Conservation (phyloP, 495 filamentous ascomycete species). For the Neurospora sublineolata region DNA sequence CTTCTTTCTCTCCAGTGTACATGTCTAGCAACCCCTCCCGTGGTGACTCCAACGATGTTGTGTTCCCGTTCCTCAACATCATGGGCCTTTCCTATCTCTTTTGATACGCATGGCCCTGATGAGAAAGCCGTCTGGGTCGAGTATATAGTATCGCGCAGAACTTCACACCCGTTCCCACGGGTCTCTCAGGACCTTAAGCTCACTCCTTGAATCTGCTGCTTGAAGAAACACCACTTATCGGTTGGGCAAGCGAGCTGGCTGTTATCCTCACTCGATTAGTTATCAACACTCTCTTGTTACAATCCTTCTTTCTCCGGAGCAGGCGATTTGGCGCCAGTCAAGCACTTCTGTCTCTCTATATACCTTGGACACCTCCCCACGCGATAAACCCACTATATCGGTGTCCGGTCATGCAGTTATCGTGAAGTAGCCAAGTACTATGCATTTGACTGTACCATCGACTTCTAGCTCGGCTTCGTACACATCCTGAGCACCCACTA, state of each 20-base stretch:
- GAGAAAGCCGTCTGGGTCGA: neutral
- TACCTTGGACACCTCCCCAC: neutral
- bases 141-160: constrained; percentile 16
- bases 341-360: neutral
- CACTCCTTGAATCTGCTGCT: neutral
- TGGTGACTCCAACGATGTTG: constrained; percentile 7
- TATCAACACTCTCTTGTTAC: neutral
- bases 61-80: constrained; percentile 11
- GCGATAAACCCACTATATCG: neutral
- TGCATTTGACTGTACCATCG: constrained; percentile 8
- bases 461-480: neutral
- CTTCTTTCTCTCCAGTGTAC: neutral
- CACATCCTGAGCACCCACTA: neutral
- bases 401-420: neutral
- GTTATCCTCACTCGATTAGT: neutral
- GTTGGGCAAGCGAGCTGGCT: neutral
- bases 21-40: neutral
- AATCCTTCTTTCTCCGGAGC: neutral
- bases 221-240: neutral
- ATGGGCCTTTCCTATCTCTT: neutral
- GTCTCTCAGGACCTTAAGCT: neutral
- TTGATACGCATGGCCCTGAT: neutral
- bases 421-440: constrained; percentile 4
- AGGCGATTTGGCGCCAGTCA: neutral
- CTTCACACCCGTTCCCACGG: constrained; percentile 12